Conservation (phyloP, 306 rosid species). For the Castanea mollissima region DNA sequence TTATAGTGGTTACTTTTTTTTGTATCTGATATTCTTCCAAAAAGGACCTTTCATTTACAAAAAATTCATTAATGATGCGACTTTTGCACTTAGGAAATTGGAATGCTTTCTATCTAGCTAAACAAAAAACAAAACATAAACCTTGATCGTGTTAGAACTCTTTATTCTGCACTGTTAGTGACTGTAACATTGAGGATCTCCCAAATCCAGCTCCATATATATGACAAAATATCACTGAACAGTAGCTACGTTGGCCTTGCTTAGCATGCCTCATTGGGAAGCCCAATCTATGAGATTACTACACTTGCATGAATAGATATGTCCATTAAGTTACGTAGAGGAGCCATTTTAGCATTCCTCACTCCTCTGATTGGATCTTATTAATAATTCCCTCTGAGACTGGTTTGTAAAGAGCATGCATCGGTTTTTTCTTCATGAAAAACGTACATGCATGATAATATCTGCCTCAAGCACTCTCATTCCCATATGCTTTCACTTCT, state of each 20-base stretch:
- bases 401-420: too few species aligned
- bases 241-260: background rate
- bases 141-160: background rate
- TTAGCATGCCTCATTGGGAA: background rate
- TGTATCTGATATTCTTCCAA: background rate
- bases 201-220: background rate
- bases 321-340: background rate
- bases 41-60: background rate
- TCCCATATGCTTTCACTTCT: background rate
- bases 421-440: background rate
- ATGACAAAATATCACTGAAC: background rate
- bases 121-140: background rate
- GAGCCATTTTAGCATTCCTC: background rate
- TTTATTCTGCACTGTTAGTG: background rate
- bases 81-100: too few species aligned
- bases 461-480: background rate
- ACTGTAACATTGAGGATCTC: background rate
- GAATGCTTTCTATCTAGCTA: too few species aligned
- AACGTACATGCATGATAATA: background rate
- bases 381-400: too few species aligned
- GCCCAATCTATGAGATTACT: background rate
- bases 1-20: background rate
- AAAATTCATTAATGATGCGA: background rate
- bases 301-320: background rate
- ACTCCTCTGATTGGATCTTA: background rate